phyloP scores from a whole-genome alignment of 768 basidiomycete genomes.

The Rhodosporidiobolus sp. region DNA sequence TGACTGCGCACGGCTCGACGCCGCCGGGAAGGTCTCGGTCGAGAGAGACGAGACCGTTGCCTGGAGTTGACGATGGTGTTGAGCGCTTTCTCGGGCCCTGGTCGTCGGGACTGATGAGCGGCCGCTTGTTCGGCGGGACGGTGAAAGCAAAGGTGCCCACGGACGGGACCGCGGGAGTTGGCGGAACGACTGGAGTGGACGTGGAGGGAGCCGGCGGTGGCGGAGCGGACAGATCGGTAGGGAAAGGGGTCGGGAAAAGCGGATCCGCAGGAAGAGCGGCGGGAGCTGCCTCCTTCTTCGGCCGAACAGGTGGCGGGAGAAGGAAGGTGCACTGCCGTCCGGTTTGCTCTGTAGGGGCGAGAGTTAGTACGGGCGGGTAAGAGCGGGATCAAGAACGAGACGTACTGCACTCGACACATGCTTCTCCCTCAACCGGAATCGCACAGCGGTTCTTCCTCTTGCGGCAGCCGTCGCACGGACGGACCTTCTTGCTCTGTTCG shows the following conservation, averaged over 20 bases:
- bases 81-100: background rate
- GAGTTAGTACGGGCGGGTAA: background rate
- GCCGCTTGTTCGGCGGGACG: background rate
- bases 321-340: constrained; percentile 29
- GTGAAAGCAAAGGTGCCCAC: background rate
- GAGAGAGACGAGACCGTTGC: background rate
- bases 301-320: constrained; percentile 4
- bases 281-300: constrained; percentile 1
- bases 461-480: constrained; percentile 32
- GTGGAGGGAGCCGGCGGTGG: background rate
- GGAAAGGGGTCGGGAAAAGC: background rate
- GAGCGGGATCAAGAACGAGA: too few species aligned
- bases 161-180: background rate
- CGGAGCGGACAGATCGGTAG: background rate
- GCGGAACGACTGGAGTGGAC: background rate
- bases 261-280: too few species aligned
- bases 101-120: too few species aligned
- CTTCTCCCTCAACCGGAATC: background rate
- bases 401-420: constrained; percentile 28
- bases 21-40: constrained; percentile 1
- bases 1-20: constrained; percentile 18
- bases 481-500: constrained; percentile 27
- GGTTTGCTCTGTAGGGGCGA: constrained; percentile 12
- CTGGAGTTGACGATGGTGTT: background rate
- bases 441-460: constrained; percentile 32